phyloP scores from a whole-genome alignment of 108 stramenopile genomes.

The Skeletonema tropicum region DNA sequence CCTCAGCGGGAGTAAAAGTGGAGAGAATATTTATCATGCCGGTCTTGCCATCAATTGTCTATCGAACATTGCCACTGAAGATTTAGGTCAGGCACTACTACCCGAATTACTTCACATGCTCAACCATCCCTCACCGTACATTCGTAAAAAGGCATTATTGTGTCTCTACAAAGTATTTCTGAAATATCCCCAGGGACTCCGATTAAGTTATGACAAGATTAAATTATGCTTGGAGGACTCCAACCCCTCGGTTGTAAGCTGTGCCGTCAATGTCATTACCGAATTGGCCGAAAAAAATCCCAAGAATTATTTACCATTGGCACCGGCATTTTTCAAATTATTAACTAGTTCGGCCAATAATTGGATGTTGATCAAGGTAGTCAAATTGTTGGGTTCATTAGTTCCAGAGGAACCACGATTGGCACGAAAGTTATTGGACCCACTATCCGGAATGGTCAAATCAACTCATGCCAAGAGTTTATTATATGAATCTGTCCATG shows the following conservation, averaged over 20 bases:
- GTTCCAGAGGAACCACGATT: conserved; percentile 97
- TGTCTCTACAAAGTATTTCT: conserved; percentile 97
- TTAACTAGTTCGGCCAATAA: conserved; percentile 95
- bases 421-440: conserved; percentile 97
- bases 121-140: conserved; percentile 88
- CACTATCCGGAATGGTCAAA: conserved; percentile 92
- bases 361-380: conserved; percentile 99
- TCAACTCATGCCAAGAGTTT: conserved; percentile 96
- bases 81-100: conserved; percentile 91
- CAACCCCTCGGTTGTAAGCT: conserved; percentile 92
- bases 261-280: conserved; percentile 99
- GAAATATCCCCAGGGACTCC: conserved; percentile 98
- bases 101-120: conserved; percentile 89
- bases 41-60: conserved; percentile 97
- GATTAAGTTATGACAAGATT: conserved; percentile 93
- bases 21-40: conserved; percentile 89
- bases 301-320: conserved; percentile 95
- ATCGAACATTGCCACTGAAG: conserved; percentile 96
- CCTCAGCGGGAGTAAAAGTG: conserved; percentile 7
- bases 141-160: conserved; percentile 97
- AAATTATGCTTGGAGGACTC: conserved; percentile 91
- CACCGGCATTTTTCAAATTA: conserved; percentile 97
- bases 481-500: conserved; percentile 95
- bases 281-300: conserved; percentile 97
- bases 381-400: conserved; percentile 94